Conservation (phyloP, 345 rosid species). For the Dimocarpus longan region DNA sequence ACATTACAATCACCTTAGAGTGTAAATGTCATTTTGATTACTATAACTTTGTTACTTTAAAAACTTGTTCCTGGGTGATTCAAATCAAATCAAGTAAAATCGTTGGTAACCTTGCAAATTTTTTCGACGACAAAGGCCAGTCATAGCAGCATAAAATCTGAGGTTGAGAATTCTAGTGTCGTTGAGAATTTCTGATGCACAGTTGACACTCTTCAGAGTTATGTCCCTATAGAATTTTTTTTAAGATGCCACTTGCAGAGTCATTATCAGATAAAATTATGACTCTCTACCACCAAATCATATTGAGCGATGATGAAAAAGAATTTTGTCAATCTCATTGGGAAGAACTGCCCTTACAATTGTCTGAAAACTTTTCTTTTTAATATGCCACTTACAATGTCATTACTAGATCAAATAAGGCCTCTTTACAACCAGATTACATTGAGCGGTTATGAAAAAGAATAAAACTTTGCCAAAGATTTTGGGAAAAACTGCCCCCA, state of each 20-base stretch:
- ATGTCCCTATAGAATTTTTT: not conserved
- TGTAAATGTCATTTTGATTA: too few species aligned
- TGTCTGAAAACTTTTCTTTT: not conserved
- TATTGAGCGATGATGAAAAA: not conserved
- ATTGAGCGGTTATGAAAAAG: too few species aligned
- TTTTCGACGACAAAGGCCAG: not conserved
- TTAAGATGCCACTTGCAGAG: too few species aligned
- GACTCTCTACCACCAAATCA: too few species aligned
- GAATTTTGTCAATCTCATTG: conserved; percentile 25
- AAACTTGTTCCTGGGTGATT: not conserved
- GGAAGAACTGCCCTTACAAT: not conserved
- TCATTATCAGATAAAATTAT: too few species aligned
- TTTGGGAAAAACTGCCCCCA: too few species aligned
- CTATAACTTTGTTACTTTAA: not conserved
- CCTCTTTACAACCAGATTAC: too few species aligned
- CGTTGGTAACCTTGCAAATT: not conserved
- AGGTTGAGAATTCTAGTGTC: not conserved
- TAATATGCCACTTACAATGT: too few species aligned
- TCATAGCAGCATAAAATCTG: not conserved
- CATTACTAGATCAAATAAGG: too few species aligned
- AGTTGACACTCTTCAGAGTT: conserved; percentile 16
- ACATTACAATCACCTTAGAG: not conserved
- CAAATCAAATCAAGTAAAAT: not conserved
- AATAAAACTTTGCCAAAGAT: too few species aligned
- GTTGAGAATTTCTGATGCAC: conserved; percentile 12